phyloP scores from a whole-genome alignment of 179 eudicot species.

The Patellifolia procumbens region DNA sequence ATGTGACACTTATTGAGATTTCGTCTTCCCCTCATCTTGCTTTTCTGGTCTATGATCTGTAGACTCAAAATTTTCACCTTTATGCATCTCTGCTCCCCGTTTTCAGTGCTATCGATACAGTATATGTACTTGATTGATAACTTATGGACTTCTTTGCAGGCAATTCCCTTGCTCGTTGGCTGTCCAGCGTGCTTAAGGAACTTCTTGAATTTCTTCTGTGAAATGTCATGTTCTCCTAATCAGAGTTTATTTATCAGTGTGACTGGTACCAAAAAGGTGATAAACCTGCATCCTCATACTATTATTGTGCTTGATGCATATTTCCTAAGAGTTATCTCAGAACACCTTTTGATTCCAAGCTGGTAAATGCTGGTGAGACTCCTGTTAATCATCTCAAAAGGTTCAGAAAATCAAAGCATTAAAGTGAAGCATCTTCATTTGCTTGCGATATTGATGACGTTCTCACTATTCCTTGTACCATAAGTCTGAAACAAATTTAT shows the following conservation, averaged over 20 bases:
- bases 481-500: not conserved
- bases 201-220: constrained; percentile 93
- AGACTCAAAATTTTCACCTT: not conserved
- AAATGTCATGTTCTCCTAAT: constrained; percentile 95
- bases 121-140: constrained; percentile 10
- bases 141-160: constrained; percentile 56
- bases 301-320: not conserved
- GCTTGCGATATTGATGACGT: constrained; percentile 7
- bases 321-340: not conserved
- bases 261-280: constrained; percentile 77
- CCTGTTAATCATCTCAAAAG: not conserved
- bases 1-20: not conserved
- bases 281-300: constrained; percentile 19
- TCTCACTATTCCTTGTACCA: not conserved
- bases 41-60: not conserved
- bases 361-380: not conserved
- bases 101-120: not conserved
- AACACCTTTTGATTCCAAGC: not conserved
- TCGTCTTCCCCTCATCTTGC: not conserved
- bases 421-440: not conserved
- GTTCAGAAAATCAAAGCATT: not conserved
- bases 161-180: constrained; percentile 92
- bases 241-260: constrained; percentile 94
- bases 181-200: constrained; percentile 99
- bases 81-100: not conserved